phyloP scores from a whole-genome alignment of 768 basidiomycete genomes.

The Pleurotus citrinopileatus region DNA sequence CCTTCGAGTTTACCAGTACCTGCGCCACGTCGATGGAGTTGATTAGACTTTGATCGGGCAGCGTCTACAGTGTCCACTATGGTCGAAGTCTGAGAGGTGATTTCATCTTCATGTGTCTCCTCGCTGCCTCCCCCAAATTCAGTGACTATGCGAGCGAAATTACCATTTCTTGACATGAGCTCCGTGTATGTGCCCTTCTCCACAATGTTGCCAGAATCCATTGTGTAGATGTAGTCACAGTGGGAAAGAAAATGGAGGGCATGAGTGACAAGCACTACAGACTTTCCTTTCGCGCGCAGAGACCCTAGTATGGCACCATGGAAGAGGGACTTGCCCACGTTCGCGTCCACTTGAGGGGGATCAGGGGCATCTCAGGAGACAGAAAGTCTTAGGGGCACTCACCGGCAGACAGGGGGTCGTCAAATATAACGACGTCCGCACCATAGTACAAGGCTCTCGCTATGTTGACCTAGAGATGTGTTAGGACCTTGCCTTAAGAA shows the following conservation, averaged over 20 bases:
- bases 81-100: constrained; percentile 14
- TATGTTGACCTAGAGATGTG: constrained; percentile 56
- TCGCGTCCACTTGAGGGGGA: constrained; percentile 55
- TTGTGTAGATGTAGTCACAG: constrained; percentile 80
- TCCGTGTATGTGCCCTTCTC: constrained; percentile 69
- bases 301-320: constrained; percentile 55
- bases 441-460: constrained; percentile 67
- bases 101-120: constrained; percentile 26
- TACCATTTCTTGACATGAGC: constrained; percentile 44
- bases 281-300: constrained; percentile 49
- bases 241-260: constrained; percentile 86
- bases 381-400: constrained; percentile 9
- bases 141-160: constrained; percentile 53
- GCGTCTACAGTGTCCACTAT: constrained; percentile 19
- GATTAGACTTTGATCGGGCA: constrained; percentile 28
- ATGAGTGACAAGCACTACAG: constrained; percentile 87
- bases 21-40: constrained; percentile 30
- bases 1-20: constrained; percentile 67
- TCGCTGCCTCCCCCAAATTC: constrained; percentile 59
- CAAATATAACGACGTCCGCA: constrained; percentile 59
- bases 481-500: not conserved
- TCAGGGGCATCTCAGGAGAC: constrained; percentile 14
- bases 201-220: constrained; percentile 74
- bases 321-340: constrained; percentile 71
- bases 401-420: constrained; percentile 68